Percentiles rank a stretch among this genome's conserved stretches.
phyloP scores from a whole-genome alignment of 75 land plant genomes.

The Cupressus sempervirens region DNA sequence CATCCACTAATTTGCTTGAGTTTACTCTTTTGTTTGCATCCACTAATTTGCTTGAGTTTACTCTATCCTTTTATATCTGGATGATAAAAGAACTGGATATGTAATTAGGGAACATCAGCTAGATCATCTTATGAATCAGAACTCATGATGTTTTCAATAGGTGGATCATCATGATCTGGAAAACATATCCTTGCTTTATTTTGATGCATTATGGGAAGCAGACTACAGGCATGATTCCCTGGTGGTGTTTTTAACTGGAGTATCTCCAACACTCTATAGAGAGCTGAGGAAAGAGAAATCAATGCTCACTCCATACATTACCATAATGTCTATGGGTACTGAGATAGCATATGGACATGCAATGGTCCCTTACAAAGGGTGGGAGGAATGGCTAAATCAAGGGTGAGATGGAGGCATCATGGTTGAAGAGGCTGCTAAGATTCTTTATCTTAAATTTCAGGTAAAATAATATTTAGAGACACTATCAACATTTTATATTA shows the following conservation, averaged over 20 bases:
- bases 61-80: neutral
- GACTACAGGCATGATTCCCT: slow-evolving; percentile 74
- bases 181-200: slow-evolving; percentile 70
- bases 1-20: no score
- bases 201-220: slow-evolving; percentile 92
- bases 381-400: slow-evolving; percentile 72
- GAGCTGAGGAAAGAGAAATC: slow-evolving; percentile 89
- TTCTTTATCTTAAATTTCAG: slow-evolving; percentile 64
- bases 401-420: slow-evolving; percentile 78
- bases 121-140: neutral
- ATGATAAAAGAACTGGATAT: neutral
- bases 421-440: slow-evolving; percentile 67
- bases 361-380: slow-evolving; percentile 89
- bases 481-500: no score
- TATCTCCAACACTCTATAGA: slow-evolving; percentile 91
- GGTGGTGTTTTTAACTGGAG: slow-evolving; percentile 92
- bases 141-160: slow-evolving; percentile 26
- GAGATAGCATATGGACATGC: slow-evolving; percentile 88
- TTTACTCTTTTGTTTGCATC: no score
- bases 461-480: slow-evolving; percentile 17
- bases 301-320: slow-evolving; percentile 85
- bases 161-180: slow-evolving; percentile 92
- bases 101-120: neutral
- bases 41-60: neutral
- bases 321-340: slow-evolving; percentile 96